Evolutionary conservation across 2,329 filamentous ascomycete genomes (phyloP).

Genomic region (Leptographium wingfieldii): DNA sequence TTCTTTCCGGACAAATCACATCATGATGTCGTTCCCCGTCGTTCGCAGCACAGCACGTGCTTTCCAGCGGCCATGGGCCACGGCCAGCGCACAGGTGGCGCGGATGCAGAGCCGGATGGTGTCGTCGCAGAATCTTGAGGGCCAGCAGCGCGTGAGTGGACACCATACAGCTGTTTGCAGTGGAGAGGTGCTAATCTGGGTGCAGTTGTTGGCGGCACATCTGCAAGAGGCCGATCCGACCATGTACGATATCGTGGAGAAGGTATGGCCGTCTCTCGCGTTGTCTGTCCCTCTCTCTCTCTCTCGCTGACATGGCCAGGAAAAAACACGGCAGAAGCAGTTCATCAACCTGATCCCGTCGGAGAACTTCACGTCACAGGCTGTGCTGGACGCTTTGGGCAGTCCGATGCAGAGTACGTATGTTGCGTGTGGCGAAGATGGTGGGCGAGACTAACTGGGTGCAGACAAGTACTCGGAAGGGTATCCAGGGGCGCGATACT

Average conservation of each 20-base stretch:
- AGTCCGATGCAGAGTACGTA: constrained; percentile 85
- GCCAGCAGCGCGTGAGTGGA: constrained; percentile 32
- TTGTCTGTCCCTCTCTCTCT: background rate
- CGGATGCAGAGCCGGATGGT: constrained; percentile 23
- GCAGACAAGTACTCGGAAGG: constrained; percentile 96
- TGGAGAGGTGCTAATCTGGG: background rate
- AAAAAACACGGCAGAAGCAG: constrained; percentile 92
- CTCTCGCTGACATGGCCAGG: constrained; percentile 34
- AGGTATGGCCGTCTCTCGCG: constrained; percentile 38
- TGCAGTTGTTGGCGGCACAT: constrained; percentile 63
- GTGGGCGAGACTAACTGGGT: background rate
- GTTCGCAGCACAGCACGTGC: constrained; percentile 36
- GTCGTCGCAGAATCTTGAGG: constrained; percentile 37
- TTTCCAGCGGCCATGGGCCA: constrained; percentile 28
- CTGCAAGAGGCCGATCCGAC: constrained; percentile 76
- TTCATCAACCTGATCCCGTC: constrained; percentile 97
- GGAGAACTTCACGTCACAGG: constrained; percentile 90
- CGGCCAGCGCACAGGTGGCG: constrained; percentile 9
- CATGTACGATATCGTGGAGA: constrained; percentile 82
- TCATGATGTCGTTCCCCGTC: constrained; percentile 32
- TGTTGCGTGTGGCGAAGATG: background rate
- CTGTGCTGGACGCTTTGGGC: constrained; percentile 79
- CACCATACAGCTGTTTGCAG: background rate
- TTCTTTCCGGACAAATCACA: background rate
- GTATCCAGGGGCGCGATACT: constrained; percentile 92